Conservation (phyloP, 2,329 filamentous ascomycete species). For the Lecanicillium sp. region DNA sequence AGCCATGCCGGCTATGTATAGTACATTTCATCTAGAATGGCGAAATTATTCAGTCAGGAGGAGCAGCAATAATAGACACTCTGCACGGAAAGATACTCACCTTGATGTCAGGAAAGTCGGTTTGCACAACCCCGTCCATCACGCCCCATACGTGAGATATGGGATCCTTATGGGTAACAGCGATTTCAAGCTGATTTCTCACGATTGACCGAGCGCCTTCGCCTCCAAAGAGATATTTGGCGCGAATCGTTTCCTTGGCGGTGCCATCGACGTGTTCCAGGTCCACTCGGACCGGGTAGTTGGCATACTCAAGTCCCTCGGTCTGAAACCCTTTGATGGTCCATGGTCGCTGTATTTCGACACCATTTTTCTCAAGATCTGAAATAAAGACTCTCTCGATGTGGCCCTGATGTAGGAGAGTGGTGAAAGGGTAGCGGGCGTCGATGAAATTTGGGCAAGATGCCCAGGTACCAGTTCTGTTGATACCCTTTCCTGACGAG, state of each 20-base stretch:
- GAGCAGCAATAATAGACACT: not conserved
- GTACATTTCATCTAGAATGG: slow-evolving; percentile 57
- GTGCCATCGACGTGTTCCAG: slow-evolving; percentile 70
- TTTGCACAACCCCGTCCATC: slow-evolving; percentile 64
- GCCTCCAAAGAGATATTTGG: slow-evolving; percentile 64
- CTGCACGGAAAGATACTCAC: slow-evolving; percentile 27
- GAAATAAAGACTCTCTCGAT: slow-evolving; percentile 64
- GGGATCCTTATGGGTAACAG: slow-evolving; percentile 62
- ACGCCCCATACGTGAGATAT: slow-evolving; percentile 68
- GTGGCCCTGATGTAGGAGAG: slow-evolving; percentile 61
- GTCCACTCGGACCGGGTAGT: slow-evolving; percentile 74
- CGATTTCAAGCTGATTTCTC: slow-evolving; percentile 57
- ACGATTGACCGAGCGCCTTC: slow-evolving; percentile 63
- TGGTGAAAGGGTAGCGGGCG: slow-evolving; percentile 62
- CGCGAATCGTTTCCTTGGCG: slow-evolving; percentile 54
- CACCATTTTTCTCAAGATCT: slow-evolving; percentile 54
- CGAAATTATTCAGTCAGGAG: slow-evolving; percentile 3
- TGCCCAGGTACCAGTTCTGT: slow-evolving; percentile 67
- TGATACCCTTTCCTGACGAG: slow-evolving; percentile 46
- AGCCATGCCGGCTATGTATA: slow-evolving; percentile 65
- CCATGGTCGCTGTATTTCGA: slow-evolving; percentile 55
- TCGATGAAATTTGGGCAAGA: slow-evolving; percentile 81
- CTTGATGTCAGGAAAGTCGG: slow-evolving; percentile 71
- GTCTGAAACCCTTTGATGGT: slow-evolving; percentile 54
- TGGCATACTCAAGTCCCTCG: slow-evolving; percentile 43